Evolutionary conservation across 495 filamentous ascomycete genomes (phyloP).

Genomic region (Aspergillus cristatus): DNA sequence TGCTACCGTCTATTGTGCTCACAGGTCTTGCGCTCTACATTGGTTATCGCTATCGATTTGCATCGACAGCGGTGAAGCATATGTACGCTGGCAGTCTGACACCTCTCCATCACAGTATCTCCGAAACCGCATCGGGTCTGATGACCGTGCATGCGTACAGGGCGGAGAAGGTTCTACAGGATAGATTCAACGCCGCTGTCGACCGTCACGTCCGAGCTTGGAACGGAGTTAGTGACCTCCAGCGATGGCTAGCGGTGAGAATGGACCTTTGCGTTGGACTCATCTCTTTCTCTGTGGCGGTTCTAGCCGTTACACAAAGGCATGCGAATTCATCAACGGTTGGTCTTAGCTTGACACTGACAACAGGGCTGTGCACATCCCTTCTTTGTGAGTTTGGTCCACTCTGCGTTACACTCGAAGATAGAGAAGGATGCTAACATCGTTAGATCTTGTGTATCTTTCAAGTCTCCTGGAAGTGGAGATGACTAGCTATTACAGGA

Average conservation of each 20-base stretch:
- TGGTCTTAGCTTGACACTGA: conserved; percentile 32
- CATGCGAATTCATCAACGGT: conserved; percentile 61
- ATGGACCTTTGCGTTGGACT: conserved; percentile 71
- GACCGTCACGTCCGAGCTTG: conserved; percentile 65
- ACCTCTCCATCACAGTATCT: conserved; percentile 81
- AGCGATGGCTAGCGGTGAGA: conserved; percentile 74
- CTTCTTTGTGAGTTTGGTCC: conserved; percentile 62
- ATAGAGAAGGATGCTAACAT: conserved; percentile 76
- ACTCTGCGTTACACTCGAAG: conserved; percentile 54
- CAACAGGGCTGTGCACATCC: conserved; percentile 71
- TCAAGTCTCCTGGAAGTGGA: conserved; percentile 51
- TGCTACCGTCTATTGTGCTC: conserved; percentile 66
- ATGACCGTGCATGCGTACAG: conserved; percentile 82
- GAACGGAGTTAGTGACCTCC: conserved; percentile 79
- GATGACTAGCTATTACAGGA: conserved; percentile 78
- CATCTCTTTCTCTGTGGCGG: conserved; percentile 74
- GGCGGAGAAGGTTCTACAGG: conserved; percentile 62
- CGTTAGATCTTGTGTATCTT: conserved; percentile 1
- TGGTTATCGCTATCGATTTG: conserved; percentile 66
- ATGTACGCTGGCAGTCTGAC: conserved; percentile 77
- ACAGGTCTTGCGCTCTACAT: conserved; percentile 60
- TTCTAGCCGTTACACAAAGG: conserved; percentile 68
- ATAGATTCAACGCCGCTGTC: conserved; percentile 71
- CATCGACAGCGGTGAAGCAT: conserved; percentile 72
- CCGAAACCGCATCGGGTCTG: conserved; percentile 71